These are phyloP conservation scores for Alternaria metachromatica DNA, from an alignment of 2,329 filamentous ascomycete genomes.

Conservation along the genomic window DNA sequence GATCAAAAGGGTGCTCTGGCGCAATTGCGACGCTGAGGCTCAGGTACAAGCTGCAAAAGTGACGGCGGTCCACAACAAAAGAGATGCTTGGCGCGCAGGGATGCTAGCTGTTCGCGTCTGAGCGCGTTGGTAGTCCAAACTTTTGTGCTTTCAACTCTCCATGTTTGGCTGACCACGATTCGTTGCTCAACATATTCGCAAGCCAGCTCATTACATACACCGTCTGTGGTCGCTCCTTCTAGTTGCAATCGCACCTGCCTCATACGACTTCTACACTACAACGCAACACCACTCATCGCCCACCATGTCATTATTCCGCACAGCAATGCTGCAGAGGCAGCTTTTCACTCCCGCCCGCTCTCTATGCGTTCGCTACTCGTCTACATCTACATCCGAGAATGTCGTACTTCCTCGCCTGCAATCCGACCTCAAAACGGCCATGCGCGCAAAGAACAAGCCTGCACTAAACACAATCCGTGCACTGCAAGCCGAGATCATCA, in stretches of 20 bases:
- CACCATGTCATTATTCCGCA: constrained; percentile 38
- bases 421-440: constrained; percentile 55
- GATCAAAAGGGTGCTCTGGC: constrained; percentile 22
- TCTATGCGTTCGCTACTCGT: constrained; percentile 31
- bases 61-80: constrained; percentile 38
- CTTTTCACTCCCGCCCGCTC: constrained; percentile 19
- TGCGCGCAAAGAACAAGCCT: constrained; percentile 59
- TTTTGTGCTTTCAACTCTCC: constrained; percentile 7
- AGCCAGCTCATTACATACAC: neutral
- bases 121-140: constrained; percentile 22
- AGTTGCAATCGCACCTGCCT: neutral
- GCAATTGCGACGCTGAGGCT: constrained; percentile 39
- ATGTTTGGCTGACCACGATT: neutral
- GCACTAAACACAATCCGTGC: constrained; percentile 73
- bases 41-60: constrained; percentile 29
- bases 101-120: constrained; percentile 25
- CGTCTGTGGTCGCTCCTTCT: neutral
- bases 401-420: constrained; percentile 53
- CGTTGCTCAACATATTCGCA: neutral
- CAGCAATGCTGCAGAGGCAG: constrained; percentile 22
- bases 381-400: constrained; percentile 19
- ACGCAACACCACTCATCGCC: neutral
- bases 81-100: constrained; percentile 28
- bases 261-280: neutral
- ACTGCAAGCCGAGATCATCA: constrained; percentile 73